These are phyloP conservation scores for Odontarrhena argentea DNA, from an alignment of 345 rosid genomes.

Conservation along the genomic window DNA sequence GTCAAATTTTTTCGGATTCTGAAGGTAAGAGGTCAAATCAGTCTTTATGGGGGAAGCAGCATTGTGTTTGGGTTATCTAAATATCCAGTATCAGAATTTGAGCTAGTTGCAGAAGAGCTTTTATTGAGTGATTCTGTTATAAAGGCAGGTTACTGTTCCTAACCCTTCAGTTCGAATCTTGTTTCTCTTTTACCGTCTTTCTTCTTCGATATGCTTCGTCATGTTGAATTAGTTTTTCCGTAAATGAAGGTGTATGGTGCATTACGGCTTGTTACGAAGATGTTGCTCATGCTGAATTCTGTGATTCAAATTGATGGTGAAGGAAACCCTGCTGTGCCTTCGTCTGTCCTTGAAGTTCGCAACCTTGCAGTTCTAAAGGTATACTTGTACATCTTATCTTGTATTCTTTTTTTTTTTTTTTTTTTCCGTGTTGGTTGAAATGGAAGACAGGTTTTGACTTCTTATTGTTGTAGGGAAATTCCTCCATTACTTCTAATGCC, in stretches of 20 bases:
- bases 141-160: conserved; percentile 61
- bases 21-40: conserved; percentile 96
- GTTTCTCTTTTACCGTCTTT: conserved; percentile 9
- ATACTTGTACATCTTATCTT: conserved; percentile 39
- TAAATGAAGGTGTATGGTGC: conserved; percentile 91
- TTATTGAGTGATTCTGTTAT: conserved; percentile 93
- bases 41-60: conserved; percentile 80
- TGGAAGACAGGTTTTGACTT: conserved; percentile 33
- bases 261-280: conserved; percentile 84
- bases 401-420: conserved; percentile 13
- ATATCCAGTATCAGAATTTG: conserved; percentile 94
- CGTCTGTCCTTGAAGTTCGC: conserved; percentile 92
- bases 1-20: conserved; percentile 30
- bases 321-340: conserved; percentile 83
- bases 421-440: conserved; percentile 10
- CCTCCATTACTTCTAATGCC: conserved; percentile 79
- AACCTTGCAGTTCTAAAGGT: conserved; percentile 96
- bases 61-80: conserved; percentile 84
- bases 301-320: conserved; percentile 89
- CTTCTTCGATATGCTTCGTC: background rate
- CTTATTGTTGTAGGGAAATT: conserved; percentile 64
- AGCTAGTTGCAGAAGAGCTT: conserved; percentile 96
- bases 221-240: conserved; percentile 12
- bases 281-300: conserved; percentile 97
- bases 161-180: conserved; percentile 17